Conservation (phyloP, 108 stramenopile species). For the Cyclotella distinguenda region DNA sequence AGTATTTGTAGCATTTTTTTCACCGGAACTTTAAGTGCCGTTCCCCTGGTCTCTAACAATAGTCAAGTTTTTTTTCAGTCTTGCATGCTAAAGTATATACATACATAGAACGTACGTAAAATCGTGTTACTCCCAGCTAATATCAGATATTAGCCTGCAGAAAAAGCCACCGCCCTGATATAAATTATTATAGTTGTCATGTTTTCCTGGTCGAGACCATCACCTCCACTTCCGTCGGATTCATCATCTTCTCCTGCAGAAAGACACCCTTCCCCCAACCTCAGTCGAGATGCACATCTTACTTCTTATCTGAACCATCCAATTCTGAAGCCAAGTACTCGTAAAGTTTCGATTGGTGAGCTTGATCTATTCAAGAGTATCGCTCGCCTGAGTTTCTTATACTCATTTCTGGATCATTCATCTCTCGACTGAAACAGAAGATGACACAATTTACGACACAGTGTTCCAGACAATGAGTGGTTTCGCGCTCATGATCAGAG, state of each 20-base stretch:
- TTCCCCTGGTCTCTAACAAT: too few species aligned
- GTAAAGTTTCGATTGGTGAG: constrained; percentile 70
- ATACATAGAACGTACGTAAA: too few species aligned
- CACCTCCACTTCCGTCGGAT: neutral
- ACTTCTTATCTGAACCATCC: constrained; percentile 68
- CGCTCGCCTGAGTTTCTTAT: too few species aligned
- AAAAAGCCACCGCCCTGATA: too few species aligned
- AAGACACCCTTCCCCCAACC: neutral
- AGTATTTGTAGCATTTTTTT: too few species aligned
- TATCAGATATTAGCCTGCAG: too few species aligned
- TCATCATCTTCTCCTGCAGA: neutral
- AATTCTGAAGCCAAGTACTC: constrained; percentile 66
- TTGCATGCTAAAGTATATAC: too few species aligned
- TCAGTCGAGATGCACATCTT: constrained; percentile 58
- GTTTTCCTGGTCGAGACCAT: constrained; percentile 30
- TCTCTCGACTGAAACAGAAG: constrained; percentile 29
- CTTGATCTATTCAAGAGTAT: too few species aligned
- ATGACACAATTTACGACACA: constrained; percentile 80
- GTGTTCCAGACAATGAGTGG: constrained; percentile 79
- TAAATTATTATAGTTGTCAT: neutral
- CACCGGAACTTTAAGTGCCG: too few species aligned
- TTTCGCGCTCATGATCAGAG: constrained; percentile 71
- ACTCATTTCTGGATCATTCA: neutral
- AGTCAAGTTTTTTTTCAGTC: too few species aligned
- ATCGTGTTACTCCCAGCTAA: too few species aligned